Conservation (phyloP, 78 protist genomes). For the Ministeria vibrans region DNA sequence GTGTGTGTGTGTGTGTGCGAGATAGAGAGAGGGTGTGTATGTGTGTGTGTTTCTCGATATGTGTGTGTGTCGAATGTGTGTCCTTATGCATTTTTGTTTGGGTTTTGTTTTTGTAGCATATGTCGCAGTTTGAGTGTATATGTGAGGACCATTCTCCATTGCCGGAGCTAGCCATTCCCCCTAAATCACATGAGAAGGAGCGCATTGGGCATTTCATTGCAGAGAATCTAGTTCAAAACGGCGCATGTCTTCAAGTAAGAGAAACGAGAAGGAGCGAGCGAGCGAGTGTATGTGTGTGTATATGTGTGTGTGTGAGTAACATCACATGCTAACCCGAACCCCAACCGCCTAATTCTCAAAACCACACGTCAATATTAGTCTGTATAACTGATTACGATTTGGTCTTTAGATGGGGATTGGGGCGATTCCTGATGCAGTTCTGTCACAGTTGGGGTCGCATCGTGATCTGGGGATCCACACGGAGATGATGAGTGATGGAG, state of each 20-base stretch:
- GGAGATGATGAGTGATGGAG: constrained; percentile 33
- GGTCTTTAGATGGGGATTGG: constrained; percentile 65
- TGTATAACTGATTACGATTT: too few species aligned
- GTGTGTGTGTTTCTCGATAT: too few species aligned
- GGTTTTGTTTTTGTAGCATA: background rate
- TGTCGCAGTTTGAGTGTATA: background rate
- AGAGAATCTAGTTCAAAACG: constrained; percentile 13
- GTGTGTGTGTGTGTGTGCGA: too few species aligned
- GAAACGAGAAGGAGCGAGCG: too few species aligned
- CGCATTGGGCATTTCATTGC: constrained; percentile 22
- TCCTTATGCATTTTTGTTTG: background rate
- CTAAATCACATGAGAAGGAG: background rate
- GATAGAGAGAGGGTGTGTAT: too few species aligned
- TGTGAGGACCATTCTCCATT: background rate
- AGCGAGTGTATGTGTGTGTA: too few species aligned
- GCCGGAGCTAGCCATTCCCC: background rate
- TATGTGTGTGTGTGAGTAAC: too few species aligned
- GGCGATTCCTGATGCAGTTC: constrained; percentile 32
- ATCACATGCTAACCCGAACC: too few species aligned
- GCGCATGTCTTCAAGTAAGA: constrained; percentile 25
- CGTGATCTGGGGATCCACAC: constrained; percentile 57
- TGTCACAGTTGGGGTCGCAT: background rate
- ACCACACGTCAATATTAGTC: too few species aligned
- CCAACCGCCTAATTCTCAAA: too few species aligned
- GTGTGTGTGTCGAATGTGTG: background rate